phyloP scores from a whole-genome alignment of 768 basidiomycete genomes.

The Sarcodon sp. region DNA sequence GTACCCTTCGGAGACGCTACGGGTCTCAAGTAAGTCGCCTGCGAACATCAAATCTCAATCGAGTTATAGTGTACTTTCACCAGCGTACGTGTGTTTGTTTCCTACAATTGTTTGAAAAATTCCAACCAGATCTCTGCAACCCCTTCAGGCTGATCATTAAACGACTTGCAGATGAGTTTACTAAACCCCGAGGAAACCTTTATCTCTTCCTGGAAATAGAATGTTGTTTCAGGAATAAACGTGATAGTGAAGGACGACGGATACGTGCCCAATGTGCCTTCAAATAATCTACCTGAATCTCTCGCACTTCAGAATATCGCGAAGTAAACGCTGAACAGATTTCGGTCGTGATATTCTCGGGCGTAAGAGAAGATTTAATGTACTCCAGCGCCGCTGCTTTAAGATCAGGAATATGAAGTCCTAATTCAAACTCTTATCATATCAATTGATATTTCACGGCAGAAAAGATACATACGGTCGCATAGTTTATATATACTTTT shows the following conservation, averaged over 20 bases:
- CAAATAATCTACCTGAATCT: neutral
- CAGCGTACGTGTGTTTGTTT: no score
- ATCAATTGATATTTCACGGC: neutral
- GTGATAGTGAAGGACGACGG: neutral
- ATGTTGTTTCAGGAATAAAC: neutral
- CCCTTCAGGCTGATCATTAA: neutral
- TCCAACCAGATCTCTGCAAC: slow-evolving; percentile 9
- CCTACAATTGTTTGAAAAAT: slow-evolving; percentile 20
- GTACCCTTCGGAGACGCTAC: no score
- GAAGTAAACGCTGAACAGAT: neutral
- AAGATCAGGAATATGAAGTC: neutral
- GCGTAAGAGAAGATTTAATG: neutral
- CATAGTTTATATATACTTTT: neutral
- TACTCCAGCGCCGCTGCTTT: neutral
- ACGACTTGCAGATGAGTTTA: neutral
- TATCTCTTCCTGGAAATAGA: neutral
- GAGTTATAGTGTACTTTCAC: no score
- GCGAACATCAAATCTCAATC: no score
- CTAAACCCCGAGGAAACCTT: neutral
- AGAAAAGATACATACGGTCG: neutral
- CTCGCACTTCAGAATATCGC: neutral
- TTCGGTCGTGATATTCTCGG: neutral
- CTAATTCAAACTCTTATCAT: neutral
- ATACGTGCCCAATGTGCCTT: neutral
- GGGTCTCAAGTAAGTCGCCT: no score